Conservation (phyloP, 163 green algal species). For the Chlorella variabilis region DNA sequence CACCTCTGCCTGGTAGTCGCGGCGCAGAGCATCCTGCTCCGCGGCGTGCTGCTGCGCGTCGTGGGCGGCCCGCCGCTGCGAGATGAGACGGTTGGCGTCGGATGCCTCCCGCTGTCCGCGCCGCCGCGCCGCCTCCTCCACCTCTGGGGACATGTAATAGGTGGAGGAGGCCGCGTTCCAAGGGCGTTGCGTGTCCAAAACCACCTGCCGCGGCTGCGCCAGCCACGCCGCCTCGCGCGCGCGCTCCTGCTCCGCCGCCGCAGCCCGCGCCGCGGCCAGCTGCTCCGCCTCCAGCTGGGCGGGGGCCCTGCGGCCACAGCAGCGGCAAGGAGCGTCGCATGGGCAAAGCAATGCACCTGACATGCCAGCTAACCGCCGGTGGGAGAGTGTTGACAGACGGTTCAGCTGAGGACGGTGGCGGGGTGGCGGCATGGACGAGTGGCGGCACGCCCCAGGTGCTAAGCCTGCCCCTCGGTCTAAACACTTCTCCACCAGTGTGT, state of each 20-base stretch:
- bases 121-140: conserved; percentile 26
- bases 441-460: too few relatives aligned
- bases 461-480: too few relatives aligned
- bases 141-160: conserved; percentile 30
- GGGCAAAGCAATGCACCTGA: too few relatives aligned
- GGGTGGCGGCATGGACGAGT: too few relatives aligned
- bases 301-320: background rate
- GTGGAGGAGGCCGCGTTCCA: conserved; percentile 18
- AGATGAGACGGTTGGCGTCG: conserved; percentile 13
- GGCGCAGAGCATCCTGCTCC: conserved; percentile 10
- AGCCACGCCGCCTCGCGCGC: background rate
- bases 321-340: background rate
- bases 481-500: too few relatives aligned
- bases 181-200: conserved; percentile 20
- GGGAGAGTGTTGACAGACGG: too few relatives aligned
- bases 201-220: conserved; percentile 13
- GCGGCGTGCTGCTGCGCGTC: background rate
- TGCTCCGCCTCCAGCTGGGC: conserved; percentile 6
- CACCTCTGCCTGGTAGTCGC: conserved; percentile 16
- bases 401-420: too few relatives aligned
- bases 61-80: background rate
- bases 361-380: too few relatives aligned
- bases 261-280: background rate
- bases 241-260: background rate
- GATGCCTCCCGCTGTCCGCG: conserved; percentile 13